Evolutionary conservation across 495 filamentous ascomycete species (phyloP).

Genomic region (Lasiosphaeriaceae sp.): DNA sequence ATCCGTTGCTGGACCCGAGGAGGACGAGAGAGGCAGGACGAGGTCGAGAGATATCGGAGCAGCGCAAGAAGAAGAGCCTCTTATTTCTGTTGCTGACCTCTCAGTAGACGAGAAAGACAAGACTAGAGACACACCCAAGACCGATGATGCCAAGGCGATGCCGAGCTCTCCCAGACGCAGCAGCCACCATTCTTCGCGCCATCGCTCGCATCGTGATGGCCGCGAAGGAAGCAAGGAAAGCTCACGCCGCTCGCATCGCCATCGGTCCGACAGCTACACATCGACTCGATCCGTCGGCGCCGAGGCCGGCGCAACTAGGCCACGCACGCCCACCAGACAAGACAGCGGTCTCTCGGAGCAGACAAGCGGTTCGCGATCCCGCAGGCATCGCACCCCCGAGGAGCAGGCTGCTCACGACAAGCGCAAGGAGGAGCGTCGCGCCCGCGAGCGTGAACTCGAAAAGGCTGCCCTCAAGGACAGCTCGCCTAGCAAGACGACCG

Average conservation of each 20-base stretch:
- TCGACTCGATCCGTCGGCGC: slow-evolving; percentile 27
- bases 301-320: slow-evolving; percentile 14
- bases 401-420: slow-evolving; percentile 42
- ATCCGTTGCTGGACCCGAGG: slow-evolving; percentile 8
- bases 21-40: slow-evolving; percentile 26
- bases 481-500: slow-evolving; percentile 10
- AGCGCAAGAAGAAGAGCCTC: slow-evolving; percentile 24
- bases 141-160: slow-evolving; percentile 26
- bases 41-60: slow-evolving; percentile 24
- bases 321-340: slow-evolving; percentile 25
- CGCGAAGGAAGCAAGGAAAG: slow-evolving; percentile 29
- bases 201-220: slow-evolving; percentile 27
- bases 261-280: slow-evolving; percentile 30
- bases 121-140: slow-evolving; percentile 20
- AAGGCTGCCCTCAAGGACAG: slow-evolving; percentile 14
- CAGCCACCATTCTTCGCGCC: slow-evolving; percentile 31
- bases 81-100: slow-evolving; percentile 43
- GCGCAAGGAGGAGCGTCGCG: slow-evolving; percentile 35
- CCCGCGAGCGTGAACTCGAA: slow-evolving; percentile 21
- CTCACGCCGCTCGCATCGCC: slow-evolving; percentile 30
- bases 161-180: slow-evolving; percentile 31
- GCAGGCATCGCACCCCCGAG: slow-evolving; percentile 37
- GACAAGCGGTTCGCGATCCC: slow-evolving; percentile 25
- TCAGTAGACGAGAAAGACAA: slow-evolving; percentile 37
- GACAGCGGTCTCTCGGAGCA: slow-evolving; percentile 34